phyloP scores from a whole-genome alignment of 2,329 filamentous ascomycete species.

The Hymenoscyphus scutula region DNA sequence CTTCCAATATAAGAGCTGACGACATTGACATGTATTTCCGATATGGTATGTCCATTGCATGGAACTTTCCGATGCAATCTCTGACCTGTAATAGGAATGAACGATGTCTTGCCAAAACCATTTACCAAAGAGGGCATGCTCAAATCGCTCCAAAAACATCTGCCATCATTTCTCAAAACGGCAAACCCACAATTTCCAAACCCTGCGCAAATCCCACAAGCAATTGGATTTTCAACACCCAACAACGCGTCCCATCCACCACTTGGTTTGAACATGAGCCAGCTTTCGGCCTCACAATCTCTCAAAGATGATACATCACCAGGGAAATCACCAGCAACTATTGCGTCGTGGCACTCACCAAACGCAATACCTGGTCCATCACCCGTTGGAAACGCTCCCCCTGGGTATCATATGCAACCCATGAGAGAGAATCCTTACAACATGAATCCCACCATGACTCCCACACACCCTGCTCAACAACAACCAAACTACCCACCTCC shows the following conservation, averaged over 20 bases:
- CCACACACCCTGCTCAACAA: conserved; percentile 30
- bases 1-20: conserved; percentile 93
- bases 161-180: conserved; percentile 77
- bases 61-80: conserved; percentile 15
- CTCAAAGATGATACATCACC: conserved; percentile 37
- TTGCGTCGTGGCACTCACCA: conserved; percentile 35
- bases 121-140: conserved; percentile 88
- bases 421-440: conserved; percentile 33
- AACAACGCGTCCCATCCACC: conserved; percentile 25
- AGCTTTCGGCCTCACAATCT: conserved; percentile 30
- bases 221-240: conserved; percentile 27
- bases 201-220: conserved; percentile 27
- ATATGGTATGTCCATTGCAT: conserved; percentile 64
- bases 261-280: conserved; percentile 33
- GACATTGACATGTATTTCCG: conserved; percentile 97
- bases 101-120: conserved; percentile 93
- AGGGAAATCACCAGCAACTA: conserved; percentile 35
- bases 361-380: conserved; percentile 33
- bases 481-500: conserved; percentile 23
- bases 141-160: conserved; percentile 82
- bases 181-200: conserved; percentile 14
- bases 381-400: conserved; percentile 28
- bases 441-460: conserved; percentile 34
- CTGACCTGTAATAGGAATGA: conserved; percentile 71
- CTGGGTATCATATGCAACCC: conserved; percentile 29